These are phyloP conservation scores for Thielaviopsis musarum DNA, from an alignment of 2,329 filamentous ascomycete genomes.

Conservation along the genomic window DNA sequence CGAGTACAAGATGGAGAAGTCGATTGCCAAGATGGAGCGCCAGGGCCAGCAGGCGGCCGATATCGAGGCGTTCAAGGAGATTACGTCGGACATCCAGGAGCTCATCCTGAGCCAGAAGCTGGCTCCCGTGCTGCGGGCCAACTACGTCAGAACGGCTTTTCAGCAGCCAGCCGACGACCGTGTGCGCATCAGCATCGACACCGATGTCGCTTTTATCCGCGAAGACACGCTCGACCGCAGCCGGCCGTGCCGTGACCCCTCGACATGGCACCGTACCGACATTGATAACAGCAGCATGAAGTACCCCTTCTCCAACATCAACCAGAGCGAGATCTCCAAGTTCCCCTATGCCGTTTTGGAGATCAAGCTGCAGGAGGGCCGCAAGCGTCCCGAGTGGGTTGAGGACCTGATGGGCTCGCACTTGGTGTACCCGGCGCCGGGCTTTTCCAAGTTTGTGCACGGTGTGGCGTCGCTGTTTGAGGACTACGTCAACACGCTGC, in stretches of 20 bases:
- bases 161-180: conserved; percentile 87
- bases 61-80: conserved; percentile 51
- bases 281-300: conserved; percentile 71
- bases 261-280: conserved; percentile 80
- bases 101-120: conserved; percentile 65
- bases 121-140: conserved; percentile 73
- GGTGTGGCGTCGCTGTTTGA: conserved; percentile 85
- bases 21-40: conserved; percentile 69
- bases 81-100: conserved; percentile 59
- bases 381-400: conserved; percentile 69
- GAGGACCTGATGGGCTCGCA: conserved; percentile 86
- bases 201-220: conserved; percentile 73
- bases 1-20: conserved; percentile 85
- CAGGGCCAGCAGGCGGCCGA: conserved; percentile 50
- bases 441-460: conserved; percentile 95
- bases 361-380: conserved; percentile 66
- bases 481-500: conserved; percentile 87
- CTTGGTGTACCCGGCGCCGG: conserved; percentile 72
- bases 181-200: conserved; percentile 84
- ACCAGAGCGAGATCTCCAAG: conserved; percentile 76
- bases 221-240: conserved; percentile 61
- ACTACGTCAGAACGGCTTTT: conserved; percentile 88
- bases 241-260: conserved; percentile 75
- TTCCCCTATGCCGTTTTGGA: conserved; percentile 88
- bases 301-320: conserved; percentile 74